Evolutionary conservation across 352 stramenopile genomes (phyloP), one percentile per base, ranked within the genome.

Genomic region (Phytophthora tentaculata): DNA sequence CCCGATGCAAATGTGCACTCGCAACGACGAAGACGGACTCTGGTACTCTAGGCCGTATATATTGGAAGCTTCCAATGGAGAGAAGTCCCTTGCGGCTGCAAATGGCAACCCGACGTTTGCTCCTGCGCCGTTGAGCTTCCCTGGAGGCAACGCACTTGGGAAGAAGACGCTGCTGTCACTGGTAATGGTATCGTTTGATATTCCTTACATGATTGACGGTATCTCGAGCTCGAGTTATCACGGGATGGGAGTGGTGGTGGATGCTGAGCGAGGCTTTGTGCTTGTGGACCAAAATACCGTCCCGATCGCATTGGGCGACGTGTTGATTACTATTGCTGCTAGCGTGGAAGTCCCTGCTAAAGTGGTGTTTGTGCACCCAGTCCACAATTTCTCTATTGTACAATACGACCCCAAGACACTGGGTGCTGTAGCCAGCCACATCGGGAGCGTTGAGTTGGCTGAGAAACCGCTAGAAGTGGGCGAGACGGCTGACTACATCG

Each of bases 221-320:
- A 95, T 97, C 56, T 94, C 86, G 19, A 94, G 84, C 69, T 96
- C 84, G 2, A 95, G 84, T 45, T 97, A 96, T 58, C 81, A 95
- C 41, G 94, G 93, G 9, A 88, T 93, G 22, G 92, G 92, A n/a
- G 63, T 97, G 13, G 87, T 98, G 0, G 81, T 98, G 1, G 90
- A 98, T 64, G 78, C 76, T 0, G 68, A 81, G 17, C 68, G 80
- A 48, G 94, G 94, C 0, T 90, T 98, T 55, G 89, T 98, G n/a
- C 76, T 97, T 26, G 90, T 97, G 48, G 94, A 98, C 67, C 89
- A 96, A 54, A 98, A 96, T 67, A 98, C 94, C 0, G 91, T 97
- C 20, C 89, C 90, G 5, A 96, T 94, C 41, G 85, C 90, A 0
- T 70, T 97, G 7, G 89, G 90, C 20, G 90, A 97, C 49, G 85